phyloP scores from a whole-genome alignment of 208 protist species.

The Leishmania braziliensis region DNA sequence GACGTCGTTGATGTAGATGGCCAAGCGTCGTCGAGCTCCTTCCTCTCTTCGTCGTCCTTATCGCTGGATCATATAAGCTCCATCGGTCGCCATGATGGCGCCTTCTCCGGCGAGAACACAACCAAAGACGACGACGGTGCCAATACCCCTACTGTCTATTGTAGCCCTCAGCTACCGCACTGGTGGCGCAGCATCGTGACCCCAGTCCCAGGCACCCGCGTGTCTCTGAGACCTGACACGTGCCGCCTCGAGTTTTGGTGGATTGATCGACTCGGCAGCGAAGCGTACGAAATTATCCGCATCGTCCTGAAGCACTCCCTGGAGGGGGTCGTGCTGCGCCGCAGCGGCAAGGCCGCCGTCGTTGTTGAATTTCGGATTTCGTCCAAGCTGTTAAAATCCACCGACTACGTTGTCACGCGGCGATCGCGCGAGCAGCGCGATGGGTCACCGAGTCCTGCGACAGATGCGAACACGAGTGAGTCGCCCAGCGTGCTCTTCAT shows the following conservation, averaged over 20 bases:
- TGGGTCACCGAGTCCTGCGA: neutral
- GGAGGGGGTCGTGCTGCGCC: slow-evolving; percentile 25
- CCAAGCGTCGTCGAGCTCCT: neutral
- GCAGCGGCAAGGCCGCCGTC: slow-evolving; percentile 23
- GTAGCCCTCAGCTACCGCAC: slow-evolving; percentile 26
- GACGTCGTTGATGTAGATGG: neutral
- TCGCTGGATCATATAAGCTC: slow-evolving; percentile 2
- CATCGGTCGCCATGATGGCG: neutral
- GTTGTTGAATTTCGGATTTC: slow-evolving; percentile 29
- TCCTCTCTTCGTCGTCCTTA: neutral
- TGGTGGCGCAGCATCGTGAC: slow-evolving; percentile 38
- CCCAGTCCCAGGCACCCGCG: slow-evolving; percentile 19
- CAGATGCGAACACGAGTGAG: neutral
- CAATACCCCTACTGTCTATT: slow-evolving; percentile 29
- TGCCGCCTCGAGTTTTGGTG: slow-evolving; percentile 32
- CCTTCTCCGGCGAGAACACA: neutral
- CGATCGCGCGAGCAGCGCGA: neutral
- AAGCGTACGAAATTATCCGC: slow-evolving; percentile 31
- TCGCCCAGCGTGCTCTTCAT: neutral
- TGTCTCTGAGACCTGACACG: slow-evolving; percentile 20
- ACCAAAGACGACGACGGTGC: slow-evolving; percentile 24
- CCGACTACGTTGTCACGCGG: slow-evolving; percentile 13
- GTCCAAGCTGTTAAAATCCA: slow-evolving; percentile 3
- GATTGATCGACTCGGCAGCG: slow-evolving; percentile 38
- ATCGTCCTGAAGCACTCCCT: slow-evolving; percentile 21